Base-by-base conservation (phyloP, 495 filamentous ascomycete genomes). In the Parathielavia appendiculata region DNA sequence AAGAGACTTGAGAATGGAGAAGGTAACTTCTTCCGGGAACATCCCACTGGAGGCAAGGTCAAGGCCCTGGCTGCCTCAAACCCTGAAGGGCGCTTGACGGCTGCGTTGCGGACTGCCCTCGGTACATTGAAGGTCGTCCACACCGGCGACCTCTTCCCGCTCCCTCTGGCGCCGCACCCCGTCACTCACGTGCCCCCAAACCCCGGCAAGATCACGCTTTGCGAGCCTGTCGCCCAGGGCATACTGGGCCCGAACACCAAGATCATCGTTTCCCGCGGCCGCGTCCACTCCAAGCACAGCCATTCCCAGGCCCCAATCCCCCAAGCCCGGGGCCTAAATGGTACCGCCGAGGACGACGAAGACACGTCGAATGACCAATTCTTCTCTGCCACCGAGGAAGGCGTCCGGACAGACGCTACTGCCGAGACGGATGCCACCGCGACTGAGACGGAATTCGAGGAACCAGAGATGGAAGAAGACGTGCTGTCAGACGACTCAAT, bases 311-410 rank as follows among this genome's bases (percentile, higher is more conserved):
- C 73, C 9, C 67, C 73, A 7, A 71, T 75, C 40, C 63, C 76
- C 1, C 63, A 69, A 19, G 58, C 69, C 16, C 73, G 74, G 14
- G 74, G 72, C 26, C 61, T 86, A 14, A 85, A 85, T 58, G 83
- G 84, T 20, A 79, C 85, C 4, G 79, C 51, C 13, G 85, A 89
- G 53, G 81, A 83, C 10, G 89, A 92, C 36, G 68, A 84, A 20
- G 90, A 91, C 60, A 90, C 89, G 20, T 83, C 88, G 19, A 92
- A 86, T 57, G 91, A 96, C 69, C 86, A 89, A 62, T 96, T 95
- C 70, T 95, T 81, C 64, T 95, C 91, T 4, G 91, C 91, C 4
- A 82, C 86, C 7, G 91, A 95, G 66, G 90, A 93, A 56, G 81
- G 83, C 23, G 68, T 73, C 54, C 68, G 73, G 14, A 76, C 75